A percentile compares a stretch with the other conserved stretches of the same genome.
Evolutionary conservation across 75 land plant genomes (phyloP).

Genomic region (Gnetum montanum): DNA sequence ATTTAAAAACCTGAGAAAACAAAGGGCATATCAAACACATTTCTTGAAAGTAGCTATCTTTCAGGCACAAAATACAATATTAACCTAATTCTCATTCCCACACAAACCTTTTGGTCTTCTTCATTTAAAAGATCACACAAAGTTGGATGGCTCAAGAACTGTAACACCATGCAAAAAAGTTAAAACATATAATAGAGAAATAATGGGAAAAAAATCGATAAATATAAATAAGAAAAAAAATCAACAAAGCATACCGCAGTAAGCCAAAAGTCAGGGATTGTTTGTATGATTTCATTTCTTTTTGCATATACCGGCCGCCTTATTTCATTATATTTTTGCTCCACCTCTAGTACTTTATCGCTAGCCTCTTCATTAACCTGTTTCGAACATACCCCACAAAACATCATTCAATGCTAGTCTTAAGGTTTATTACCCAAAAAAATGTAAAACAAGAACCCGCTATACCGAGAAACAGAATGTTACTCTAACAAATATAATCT

Average conservation of each 20-base stretch:
- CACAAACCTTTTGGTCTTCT: constrained; percentile 82
- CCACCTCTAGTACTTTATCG: constrained; percentile 86
- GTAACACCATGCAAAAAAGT: no score
- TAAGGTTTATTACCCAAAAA: no score
- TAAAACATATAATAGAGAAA: background rate
- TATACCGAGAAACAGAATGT: no score
- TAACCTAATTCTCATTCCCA: no score
- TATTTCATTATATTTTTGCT: constrained; percentile 83
- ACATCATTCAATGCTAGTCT: no score
- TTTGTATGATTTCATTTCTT: constrained; percentile 71
- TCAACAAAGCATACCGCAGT: constrained; percentile 74
- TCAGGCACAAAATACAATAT: no score
- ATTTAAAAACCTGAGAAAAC: constrained; percentile 69
- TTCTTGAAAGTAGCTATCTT: no score
- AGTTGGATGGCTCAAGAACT: constrained; percentile 93
- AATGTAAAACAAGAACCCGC: no score
- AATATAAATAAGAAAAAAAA: background rate
- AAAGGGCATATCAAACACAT: no score
- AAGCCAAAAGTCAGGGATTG: constrained; percentile 89
- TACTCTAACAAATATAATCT: no score
- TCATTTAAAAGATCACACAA: constrained; percentile 65
- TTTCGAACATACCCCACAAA: no score
- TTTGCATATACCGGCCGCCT: constrained; percentile 71
- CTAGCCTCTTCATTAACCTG: constrained; percentile 96
- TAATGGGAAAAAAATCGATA: background rate